Percentiles rank a stretch among this genome's conserved stretches.
Conservation (phyloP, 768 basidiomycete genomes). For the Boletus vermiculosoides region DNA sequence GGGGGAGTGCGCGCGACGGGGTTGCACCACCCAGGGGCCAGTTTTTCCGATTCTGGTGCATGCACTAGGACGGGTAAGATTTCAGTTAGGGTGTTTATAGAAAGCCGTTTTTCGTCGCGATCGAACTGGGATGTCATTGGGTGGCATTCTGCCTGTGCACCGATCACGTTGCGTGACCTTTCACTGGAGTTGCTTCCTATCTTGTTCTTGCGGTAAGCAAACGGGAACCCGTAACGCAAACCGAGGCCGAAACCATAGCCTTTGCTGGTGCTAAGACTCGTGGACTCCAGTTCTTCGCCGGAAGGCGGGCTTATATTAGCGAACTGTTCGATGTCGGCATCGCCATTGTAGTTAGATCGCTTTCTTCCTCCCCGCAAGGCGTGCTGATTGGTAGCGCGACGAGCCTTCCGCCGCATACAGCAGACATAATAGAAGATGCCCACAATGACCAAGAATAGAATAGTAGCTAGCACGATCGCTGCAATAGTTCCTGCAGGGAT, state of each 20-base stretch:
- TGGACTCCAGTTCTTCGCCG: conserved; percentile 26
- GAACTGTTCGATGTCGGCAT: conserved; percentile 11
- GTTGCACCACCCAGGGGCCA: conserved; percentile 34
- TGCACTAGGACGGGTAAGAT: conserved; percentile 13
- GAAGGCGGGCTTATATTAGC: conserved; percentile 9
- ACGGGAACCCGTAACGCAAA: conserved; percentile 27
- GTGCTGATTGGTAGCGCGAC: conserved; percentile 21
- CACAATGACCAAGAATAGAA: conserved; percentile 50
- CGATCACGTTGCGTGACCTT: conserved; percentile 10
- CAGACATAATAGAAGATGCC: conserved; percentile 44
- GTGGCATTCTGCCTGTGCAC: conserved; percentile 18
- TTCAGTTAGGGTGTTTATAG: conserved; percentile 24
- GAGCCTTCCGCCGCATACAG: conserved; percentile 47
- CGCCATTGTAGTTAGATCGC: not conserved
- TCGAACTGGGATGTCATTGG: conserved; percentile 22
- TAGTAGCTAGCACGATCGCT: conserved; percentile 57
- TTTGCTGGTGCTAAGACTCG: conserved; percentile 31
- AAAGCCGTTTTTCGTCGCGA: conserved; percentile 31
- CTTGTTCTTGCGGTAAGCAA: conserved; percentile 26
- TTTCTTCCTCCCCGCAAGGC: not conserved
- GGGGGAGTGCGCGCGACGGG: conserved; percentile 18
- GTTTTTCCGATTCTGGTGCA: conserved; percentile 32
- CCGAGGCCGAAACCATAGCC: conserved; percentile 37
- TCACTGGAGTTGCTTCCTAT: conserved; percentile 19
- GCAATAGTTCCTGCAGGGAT: conserved; percentile 60